Conservation (phyloP, 2,329 filamentous ascomycete genomes). For the Ophiocordyceps polyrhachis-furcata region DNA sequence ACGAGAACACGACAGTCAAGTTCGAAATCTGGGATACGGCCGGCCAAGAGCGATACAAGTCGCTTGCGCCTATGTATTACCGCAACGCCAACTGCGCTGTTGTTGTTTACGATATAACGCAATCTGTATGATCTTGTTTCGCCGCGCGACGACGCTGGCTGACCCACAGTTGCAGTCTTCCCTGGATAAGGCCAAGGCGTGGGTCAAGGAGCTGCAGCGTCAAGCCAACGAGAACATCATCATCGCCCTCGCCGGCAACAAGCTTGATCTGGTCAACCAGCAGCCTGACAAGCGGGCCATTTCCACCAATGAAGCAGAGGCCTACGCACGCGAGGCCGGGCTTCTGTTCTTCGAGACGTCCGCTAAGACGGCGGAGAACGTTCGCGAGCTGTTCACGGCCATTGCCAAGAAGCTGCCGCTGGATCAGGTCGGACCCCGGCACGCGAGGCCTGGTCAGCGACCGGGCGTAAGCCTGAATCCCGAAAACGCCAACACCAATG, state of each 20-base stretch:
- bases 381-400: conserved; percentile 85
- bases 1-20: conserved; percentile 96
- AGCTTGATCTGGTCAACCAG: conserved; percentile 86
- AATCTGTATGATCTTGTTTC: conserved; percentile 53
- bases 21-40: conserved; percentile 99
- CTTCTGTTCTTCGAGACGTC: conserved; percentile 98
- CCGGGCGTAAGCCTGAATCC: conserved; percentile 37
- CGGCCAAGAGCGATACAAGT: conserved; percentile 97
- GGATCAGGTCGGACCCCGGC: conserved; percentile 86
- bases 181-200: conserved; percentile 95
- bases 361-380: conserved; percentile 93
- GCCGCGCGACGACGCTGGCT: conserved; percentile 2
- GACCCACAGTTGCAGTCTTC: conserved; percentile 47
- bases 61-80: conserved; percentile 98
- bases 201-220: conserved; percentile 96
- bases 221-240: conserved; percentile 99
- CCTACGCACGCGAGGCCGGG: conserved; percentile 83
- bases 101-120: conserved; percentile 97
- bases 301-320: conserved; percentile 72
- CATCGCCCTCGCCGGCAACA: conserved; percentile 94
- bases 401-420: conserved; percentile 96
- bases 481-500: conserved; percentile 39
- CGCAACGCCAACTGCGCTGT: conserved; percentile 98
- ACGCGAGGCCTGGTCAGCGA: conserved; percentile 48
- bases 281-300: conserved; percentile 94